Evolutionary conservation across 306 rosid species (phyloP), one percentile per base, ranked within the genome.

Genomic region (Quercus bicolor): DNA sequence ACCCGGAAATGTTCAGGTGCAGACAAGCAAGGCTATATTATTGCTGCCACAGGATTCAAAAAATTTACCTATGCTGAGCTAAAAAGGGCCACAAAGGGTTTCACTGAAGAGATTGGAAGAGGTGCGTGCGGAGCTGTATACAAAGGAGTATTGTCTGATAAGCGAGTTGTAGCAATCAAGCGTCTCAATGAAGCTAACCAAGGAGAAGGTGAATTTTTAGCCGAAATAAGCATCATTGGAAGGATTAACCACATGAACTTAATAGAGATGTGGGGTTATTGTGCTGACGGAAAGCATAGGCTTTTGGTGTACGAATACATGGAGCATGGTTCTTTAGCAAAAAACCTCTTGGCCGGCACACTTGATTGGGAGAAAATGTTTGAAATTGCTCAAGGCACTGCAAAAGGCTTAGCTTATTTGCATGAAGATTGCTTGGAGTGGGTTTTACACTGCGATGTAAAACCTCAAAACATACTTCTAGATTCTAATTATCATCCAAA

Each of bases 401-500:
- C 90, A 16, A 91, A 64, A 62, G 93, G 90, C 5, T 79, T 91
- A 14, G 85, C 89, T 71, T 91, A 91, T 85, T n/a, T 91, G 18
- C 91, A 91, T 51, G 91, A 91, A 2, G 93, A 85, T 68, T 91
- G 96, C 76, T 84, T 85, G 77, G 94, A 91, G 75, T 91, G 96
- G 93, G 82, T 88, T 73, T 75, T 92, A n/a, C 97, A 90, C 20
- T 92, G 91, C 24, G 94, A 92, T 48, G 90, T 88, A 29, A 92
- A 88, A 86, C 94, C 93, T 72, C 89, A 88, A 6, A 91, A 91
- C 64, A 88, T 90, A 73, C 88, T 91, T 5, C 48, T 91, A 5
- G 87, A 87, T 78, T 75, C 87, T 1, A 65, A 79, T 16, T 88
- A 75, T 51, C 74, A 73, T 2, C 91, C 94, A 21, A 92, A 92